Conservation (phyloP, 2,329 filamentous ascomycete species). For the Rhinocladiella similis region DNA sequence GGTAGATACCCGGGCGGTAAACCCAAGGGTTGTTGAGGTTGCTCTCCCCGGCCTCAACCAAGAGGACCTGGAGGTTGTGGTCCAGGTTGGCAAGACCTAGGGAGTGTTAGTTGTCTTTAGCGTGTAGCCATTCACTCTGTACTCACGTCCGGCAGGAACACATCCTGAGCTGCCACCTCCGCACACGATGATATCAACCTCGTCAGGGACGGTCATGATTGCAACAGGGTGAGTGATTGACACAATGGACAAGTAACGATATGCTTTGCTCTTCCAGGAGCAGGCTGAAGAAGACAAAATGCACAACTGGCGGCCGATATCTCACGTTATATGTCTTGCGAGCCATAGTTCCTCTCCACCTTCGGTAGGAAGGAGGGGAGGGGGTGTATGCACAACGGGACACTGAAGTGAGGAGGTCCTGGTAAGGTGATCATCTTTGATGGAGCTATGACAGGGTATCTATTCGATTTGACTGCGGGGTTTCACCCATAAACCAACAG, state of each 20-base stretch:
- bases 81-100: constrained; percentile 67
- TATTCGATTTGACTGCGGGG: constrained; percentile 21
- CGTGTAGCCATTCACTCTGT: constrained; percentile 30
- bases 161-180: constrained; percentile 66
- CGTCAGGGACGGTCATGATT: constrained; percentile 66
- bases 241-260: neutral
- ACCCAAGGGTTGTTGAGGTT: constrained; percentile 78
- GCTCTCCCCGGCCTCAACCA: constrained; percentile 71
- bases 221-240: constrained; percentile 4
- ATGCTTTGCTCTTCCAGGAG: constrained; percentile 30
- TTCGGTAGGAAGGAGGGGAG: constrained; percentile 21
- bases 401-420: constrained; percentile 13
- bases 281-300: constrained; percentile 17
- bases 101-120: constrained; percentile 46
- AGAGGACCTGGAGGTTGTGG: constrained; percentile 68
- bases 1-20: constrained; percentile 73
- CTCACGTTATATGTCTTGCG: constrained; percentile 19
- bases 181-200: constrained; percentile 79
- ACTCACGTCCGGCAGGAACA: constrained; percentile 40
- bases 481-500: constrained; percentile 5
- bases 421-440: constrained; percentile 14
- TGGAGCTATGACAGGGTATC: neutral
- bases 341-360: constrained; percentile 11
- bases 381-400: constrained; percentile 17
- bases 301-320: constrained; percentile 3